Percentiles rank a stretch among this genome's conserved stretches.
Conservation (phyloP, 163 green algal genomes). For the Prototheca wickerhamii region DNA sequence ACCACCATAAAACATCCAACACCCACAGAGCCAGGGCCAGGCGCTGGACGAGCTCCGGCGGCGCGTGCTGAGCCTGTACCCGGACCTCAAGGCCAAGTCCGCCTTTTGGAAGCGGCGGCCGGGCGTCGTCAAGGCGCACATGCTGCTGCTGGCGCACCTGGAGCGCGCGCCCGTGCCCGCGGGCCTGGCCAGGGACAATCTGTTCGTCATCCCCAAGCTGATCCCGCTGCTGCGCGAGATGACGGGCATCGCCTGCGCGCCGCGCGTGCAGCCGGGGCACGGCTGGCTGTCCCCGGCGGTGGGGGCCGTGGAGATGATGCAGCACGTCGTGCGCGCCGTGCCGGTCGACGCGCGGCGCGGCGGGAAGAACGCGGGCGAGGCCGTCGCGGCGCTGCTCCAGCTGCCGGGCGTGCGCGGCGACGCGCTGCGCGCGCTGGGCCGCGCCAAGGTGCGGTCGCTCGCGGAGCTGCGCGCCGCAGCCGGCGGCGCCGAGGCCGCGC, state of each 20-base stretch:
- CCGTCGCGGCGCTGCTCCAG: constrained; percentile 57
- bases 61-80: constrained; percentile 44
- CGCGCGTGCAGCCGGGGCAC: constrained; percentile 29
- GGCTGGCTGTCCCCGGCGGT: constrained; percentile 74
- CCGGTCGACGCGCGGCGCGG: constrained; percentile 10
- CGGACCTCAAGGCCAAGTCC: constrained; percentile 73
- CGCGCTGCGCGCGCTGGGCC: constrained; percentile 56
- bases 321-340: constrained; percentile 49
- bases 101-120: constrained; percentile 69
- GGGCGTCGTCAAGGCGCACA: constrained; percentile 59
- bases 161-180: constrained; percentile 51
- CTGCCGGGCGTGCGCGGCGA: constrained; percentile 70
- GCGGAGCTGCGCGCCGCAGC: too few relatives aligned
- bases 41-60: constrained; percentile 63
- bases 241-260: constrained; percentile 65
- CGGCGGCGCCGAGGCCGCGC: constrained; percentile 2
- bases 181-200: constrained; percentile 57
- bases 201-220: constrained; percentile 61
- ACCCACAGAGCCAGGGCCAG: constrained; percentile 49
- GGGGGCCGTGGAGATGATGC: constrained; percentile 70
- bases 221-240: constrained; percentile 79
- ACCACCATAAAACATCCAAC: neutral
- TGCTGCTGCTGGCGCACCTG: constrained; percentile 80
- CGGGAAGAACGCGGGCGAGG: constrained; percentile 17
- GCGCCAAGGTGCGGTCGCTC: constrained; percentile 45